A percentile compares a stretch with the other conserved stretches of the same genome.
Conservation (phyloP, 768 basidiomycete species). For the Macrocybe gigantea region DNA sequence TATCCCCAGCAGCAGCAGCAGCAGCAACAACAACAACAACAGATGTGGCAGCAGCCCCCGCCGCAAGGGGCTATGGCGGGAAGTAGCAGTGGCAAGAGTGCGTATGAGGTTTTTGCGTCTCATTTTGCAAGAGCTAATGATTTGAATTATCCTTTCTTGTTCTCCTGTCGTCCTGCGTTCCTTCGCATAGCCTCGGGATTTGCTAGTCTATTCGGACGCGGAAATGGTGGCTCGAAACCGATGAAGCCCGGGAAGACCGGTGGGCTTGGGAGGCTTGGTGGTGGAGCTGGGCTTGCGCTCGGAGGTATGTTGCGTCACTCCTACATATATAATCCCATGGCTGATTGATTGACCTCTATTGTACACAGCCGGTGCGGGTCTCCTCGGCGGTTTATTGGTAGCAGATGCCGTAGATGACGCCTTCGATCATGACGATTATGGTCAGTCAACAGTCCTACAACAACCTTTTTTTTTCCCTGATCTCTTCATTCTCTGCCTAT, state of each 20-base stretch:
- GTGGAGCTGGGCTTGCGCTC: constrained; percentile 1
- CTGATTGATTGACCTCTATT: background rate
- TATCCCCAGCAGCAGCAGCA: constrained; percentile 8
- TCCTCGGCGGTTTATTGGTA: constrained; percentile 59
- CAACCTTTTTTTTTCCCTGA: background rate
- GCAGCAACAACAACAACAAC: constrained; percentile 15
- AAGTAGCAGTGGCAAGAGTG: constrained; percentile 44
- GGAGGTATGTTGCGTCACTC: background rate
- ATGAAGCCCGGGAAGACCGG: background rate
- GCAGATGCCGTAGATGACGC: constrained; percentile 32
- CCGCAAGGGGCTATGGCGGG: constrained; percentile 32
- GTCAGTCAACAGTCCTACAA: background rate
- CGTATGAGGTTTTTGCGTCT: constrained; percentile 11
- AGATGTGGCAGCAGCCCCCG: constrained; percentile 28
- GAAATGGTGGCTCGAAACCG: constrained; percentile 1
- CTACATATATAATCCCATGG: background rate
- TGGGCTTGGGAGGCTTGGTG: constrained; percentile 8
- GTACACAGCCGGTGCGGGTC: constrained; percentile 48
- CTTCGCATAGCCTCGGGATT: constrained; percentile 33
- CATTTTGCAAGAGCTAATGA: too few relatives aligned
- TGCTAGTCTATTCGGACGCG: constrained; percentile 8
- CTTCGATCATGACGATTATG: constrained; percentile 11
- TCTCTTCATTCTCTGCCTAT: background rate
- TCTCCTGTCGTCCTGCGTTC: too few relatives aligned
- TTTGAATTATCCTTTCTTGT: too few relatives aligned